Conservation (phyloP, 2,329 filamentous ascomycete genomes). For the Xylariaceae sp. region DNA sequence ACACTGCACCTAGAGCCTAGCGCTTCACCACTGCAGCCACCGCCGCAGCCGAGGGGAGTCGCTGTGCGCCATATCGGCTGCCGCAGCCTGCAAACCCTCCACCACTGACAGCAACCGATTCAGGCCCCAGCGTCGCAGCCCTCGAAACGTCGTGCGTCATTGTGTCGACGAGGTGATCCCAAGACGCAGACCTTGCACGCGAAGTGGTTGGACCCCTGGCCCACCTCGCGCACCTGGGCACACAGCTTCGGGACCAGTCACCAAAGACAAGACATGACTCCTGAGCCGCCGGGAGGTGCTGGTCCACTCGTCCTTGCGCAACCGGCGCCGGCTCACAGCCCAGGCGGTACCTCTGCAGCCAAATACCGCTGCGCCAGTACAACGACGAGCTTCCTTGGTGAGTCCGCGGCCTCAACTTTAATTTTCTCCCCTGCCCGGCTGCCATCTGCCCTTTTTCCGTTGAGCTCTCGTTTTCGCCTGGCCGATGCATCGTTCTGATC, state of each 20-base stretch:
- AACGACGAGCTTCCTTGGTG: no score
- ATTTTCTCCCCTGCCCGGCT: neutral
- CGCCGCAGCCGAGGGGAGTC: no score
- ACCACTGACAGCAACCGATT: no score
- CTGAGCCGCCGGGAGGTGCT: neutral
- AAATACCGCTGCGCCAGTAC: no score
- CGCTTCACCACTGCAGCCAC: no score
- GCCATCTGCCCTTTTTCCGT: neutral
- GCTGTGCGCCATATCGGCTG: no score
- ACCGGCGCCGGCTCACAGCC: neutral
- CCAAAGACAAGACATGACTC: neutral
- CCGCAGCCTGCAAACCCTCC: no score
- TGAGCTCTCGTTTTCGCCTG: neutral
- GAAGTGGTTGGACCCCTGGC: neutral
- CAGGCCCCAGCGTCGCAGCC: no score
- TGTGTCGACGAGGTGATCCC: no score
- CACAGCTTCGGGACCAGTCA: neutral
- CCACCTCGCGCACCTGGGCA: neutral
- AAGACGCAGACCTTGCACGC: neutral
- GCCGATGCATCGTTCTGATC: neutral
- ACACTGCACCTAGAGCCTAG: no score
- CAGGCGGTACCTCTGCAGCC: no score
- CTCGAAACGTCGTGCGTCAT: no score
- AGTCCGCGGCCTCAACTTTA: neutral
- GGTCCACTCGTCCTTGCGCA: neutral